phyloP scores from a whole-genome alignment of 805 yeast genomes.

The Starmera dryadoides region DNA sequence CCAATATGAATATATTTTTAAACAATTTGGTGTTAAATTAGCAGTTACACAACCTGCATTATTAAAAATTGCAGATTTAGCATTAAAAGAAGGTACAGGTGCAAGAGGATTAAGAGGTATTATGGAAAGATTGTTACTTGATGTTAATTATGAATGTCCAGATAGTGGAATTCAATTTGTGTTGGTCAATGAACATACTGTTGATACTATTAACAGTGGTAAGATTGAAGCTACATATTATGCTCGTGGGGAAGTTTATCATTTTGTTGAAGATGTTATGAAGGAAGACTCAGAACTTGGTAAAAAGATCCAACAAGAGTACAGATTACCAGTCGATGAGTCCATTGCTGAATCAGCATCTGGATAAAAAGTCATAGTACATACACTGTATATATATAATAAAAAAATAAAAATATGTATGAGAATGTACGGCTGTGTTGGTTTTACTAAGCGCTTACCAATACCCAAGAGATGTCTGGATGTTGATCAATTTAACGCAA shows the following conservation, averaged over 20 bases:
- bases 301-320: conserved; percentile 24
- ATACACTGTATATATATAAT: too few species aligned
- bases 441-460: too few species aligned
- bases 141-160: conserved; percentile 53
- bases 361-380: neutral
- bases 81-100: conserved; percentile 49
- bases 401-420: too few species aligned
- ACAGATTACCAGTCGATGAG: conserved; percentile 4
- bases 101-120: conserved; percentile 54
- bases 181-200: conserved; percentile 37
- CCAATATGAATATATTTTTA: conserved; percentile 48
- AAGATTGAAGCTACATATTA: conserved; percentile 36
- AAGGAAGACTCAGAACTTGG: conserved; percentile 35
- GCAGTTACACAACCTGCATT: conserved; percentile 43
- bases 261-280: conserved; percentile 32
- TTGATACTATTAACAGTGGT: conserved; percentile 27
- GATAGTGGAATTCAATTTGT: conserved; percentile 48
- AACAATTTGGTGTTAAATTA: conserved; percentile 43
- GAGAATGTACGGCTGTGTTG: too few species aligned
- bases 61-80: conserved; percentile 37
- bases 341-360: neutral
- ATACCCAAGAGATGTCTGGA: too few species aligned
- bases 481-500: too few species aligned
- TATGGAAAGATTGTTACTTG: conserved; percentile 42
- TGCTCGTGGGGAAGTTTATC: conserved; percentile 34